A percentile compares a stretch with the other conserved stretches of the same genome.
Evolutionary conservation across 2,329 filamentous ascomycete species (phyloP).

Genomic region (Penicillium sumatraense): DNA sequence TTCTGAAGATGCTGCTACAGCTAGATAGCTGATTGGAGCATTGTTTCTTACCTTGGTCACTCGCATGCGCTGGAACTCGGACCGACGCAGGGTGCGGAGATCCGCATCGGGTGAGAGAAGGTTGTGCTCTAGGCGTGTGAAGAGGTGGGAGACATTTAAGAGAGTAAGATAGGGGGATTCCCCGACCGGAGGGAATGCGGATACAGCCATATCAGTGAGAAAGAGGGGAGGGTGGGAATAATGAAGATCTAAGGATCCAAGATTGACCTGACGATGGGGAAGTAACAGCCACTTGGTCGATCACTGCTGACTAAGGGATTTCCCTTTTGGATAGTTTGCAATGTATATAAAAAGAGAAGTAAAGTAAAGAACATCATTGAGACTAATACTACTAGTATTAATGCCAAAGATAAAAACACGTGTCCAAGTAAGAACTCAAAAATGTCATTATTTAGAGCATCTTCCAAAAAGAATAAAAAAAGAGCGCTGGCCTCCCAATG

Average conservation of each 20-base stretch:
- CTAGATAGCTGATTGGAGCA: no score
- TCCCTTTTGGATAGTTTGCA: neutral
- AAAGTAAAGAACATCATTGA: neutral
- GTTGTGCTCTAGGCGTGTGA: constrained; percentile 49
- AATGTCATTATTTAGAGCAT: no score
- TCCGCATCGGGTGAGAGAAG: constrained; percentile 45
- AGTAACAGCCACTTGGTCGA: no score
- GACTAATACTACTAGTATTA: no score
- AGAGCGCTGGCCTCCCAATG: neutral
- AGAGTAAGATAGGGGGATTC: constrained; percentile 35
- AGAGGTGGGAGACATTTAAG: constrained; percentile 48
- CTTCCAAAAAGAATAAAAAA: neutral
- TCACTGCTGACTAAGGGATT: constrained; percentile 18
- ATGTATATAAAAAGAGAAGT: neutral
- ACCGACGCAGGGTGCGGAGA: constrained; percentile 41
- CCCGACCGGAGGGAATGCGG: constrained; percentile 17
- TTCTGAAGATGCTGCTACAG: no score
- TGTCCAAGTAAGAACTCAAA: neutral
- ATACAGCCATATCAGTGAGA: constrained; percentile 19
- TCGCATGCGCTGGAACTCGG: constrained; percentile 49
- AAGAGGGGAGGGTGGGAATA: neutral
- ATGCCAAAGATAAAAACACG: neutral
- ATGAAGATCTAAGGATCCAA: no score
- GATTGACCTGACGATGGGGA: no score
- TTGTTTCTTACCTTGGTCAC: constrained; percentile 39